phyloP scores from a whole-genome alignment of 2,329 filamentous ascomycete genomes.

The Cordyceps farinosa region DNA sequence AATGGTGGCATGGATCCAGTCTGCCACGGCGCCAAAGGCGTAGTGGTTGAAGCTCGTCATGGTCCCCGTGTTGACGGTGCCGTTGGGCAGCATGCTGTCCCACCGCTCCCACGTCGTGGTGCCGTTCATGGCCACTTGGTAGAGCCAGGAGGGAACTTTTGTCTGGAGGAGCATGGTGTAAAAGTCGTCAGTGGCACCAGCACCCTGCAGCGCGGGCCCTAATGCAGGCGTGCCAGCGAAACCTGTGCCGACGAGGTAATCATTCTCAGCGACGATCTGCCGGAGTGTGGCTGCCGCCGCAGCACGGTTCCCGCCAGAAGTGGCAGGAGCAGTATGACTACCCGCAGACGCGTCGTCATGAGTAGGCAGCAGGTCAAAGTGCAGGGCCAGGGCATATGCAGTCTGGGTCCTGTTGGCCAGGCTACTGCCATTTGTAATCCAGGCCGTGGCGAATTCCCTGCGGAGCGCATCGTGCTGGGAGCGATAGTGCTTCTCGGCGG shows the following conservation, averaged over 20 bases:
- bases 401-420: conserved; percentile 35
- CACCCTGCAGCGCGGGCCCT: conserved; percentile 29
- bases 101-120: conserved; percentile 52
- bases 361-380: conserved; percentile 34
- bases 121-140: conserved; percentile 42
- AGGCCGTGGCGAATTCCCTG: conserved; percentile 30
- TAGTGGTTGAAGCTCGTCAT: conserved; percentile 55
- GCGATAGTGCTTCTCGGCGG: conserved; percentile 26
- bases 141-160: conserved; percentile 45
- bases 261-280: conserved; percentile 31
- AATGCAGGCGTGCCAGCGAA: conserved; percentile 44
- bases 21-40: conserved; percentile 44
- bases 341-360: neutral
- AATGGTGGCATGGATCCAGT: conserved; percentile 44
- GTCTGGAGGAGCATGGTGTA: conserved; percentile 49
- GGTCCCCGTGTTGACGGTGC: conserved; percentile 40
- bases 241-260: conserved; percentile 38
- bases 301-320: neutral
- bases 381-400: conserved; percentile 35
- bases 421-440: conserved; percentile 25
- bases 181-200: conserved; percentile 31
- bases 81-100: conserved; percentile 44
- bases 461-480: conserved; percentile 23
- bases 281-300: conserved; percentile 29
- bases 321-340: neutral